phyloP scores from a whole-genome alignment of 139 green algal genomes.

The Tetradesmus obliquus region DNA sequence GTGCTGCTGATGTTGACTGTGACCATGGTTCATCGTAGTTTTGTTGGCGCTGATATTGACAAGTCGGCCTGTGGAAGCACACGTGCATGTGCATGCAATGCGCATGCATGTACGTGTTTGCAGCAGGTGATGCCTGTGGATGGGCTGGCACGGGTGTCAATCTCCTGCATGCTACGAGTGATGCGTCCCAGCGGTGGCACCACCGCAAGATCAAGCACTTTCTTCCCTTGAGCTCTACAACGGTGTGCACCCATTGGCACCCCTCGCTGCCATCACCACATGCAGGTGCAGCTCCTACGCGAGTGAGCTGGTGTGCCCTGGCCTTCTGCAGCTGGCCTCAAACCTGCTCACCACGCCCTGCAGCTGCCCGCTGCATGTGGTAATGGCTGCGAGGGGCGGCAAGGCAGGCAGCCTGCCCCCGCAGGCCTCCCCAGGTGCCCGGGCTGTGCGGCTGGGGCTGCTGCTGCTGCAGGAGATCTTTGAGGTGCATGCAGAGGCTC shows the following conservation, averaged over 20 bases:
- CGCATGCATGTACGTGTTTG: too few species aligned
- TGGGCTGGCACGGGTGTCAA: too few species aligned
- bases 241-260: too few species aligned
- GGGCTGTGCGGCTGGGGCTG: constrained; percentile 46
- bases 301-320: constrained; percentile 51
- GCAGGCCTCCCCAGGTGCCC: constrained; percentile 32
- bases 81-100: too few species aligned
- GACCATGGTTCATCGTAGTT: not conserved
- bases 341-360: constrained; percentile 32
- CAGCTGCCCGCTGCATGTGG: constrained; percentile 46
- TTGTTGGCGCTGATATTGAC: too few species aligned
- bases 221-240: too few species aligned
- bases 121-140: too few species aligned
- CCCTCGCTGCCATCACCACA: too few species aligned
- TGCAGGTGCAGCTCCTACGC: constrained; percentile 51
- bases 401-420: constrained; percentile 26
- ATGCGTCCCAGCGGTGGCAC: too few species aligned
- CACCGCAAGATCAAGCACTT: too few species aligned
- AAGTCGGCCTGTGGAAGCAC: too few species aligned
- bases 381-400: constrained; percentile 9
- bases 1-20: not conserved
- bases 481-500: constrained; percentile 41
- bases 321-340: constrained; percentile 42
- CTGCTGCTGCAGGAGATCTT: constrained; percentile 54
- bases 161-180: too few species aligned